These are phyloP conservation scores for Bipolaris sorokiniana DNA, from an alignment of 2,329 filamentous ascomycete genomes.

Conservation along the genomic window DNA sequence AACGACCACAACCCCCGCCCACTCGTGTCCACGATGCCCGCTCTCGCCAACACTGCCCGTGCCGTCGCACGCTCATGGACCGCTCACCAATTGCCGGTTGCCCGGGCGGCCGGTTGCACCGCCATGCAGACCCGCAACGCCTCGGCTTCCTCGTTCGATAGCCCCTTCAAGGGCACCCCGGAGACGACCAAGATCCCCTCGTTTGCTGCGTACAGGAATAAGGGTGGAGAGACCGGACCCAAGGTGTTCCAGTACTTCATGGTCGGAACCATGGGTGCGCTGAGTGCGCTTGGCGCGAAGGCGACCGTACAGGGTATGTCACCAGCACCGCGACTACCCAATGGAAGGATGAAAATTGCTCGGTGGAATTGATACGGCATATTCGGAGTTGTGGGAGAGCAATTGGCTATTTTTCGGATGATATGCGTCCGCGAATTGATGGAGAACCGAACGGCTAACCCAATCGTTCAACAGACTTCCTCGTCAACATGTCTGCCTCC, in stretches of 20 bases:
- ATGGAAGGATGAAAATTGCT: constrained; percentile 13
- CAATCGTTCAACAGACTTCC: constrained; percentile 74
- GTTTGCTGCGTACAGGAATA: constrained; percentile 86
- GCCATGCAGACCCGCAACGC: constrained; percentile 53
- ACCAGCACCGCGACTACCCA: constrained; percentile 10
- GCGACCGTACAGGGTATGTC: constrained; percentile 92
- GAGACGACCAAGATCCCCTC: constrained; percentile 75
- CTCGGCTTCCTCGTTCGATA: constrained; percentile 56
- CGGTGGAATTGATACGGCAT: constrained; percentile 2
- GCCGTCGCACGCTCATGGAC: constrained; percentile 56
- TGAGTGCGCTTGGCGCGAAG: constrained; percentile 94
- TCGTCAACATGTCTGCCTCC: constrained; percentile 99
- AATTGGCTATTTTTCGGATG: constrained; percentile 45
- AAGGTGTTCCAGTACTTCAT: constrained; percentile 97
- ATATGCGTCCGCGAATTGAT: constrained; percentile 31
- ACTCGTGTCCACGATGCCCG: constrained; percentile 54
- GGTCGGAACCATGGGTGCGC: constrained; percentile 92
- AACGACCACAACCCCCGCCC: constrained; percentile 32
- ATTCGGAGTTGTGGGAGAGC: constrained; percentile 18
- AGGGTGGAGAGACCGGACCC: constrained; percentile 71
- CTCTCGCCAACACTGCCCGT: constrained; percentile 55
- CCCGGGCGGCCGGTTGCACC: constrained; percentile 54
- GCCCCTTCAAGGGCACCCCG: constrained; percentile 62
- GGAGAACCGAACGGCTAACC: constrained; percentile 38
- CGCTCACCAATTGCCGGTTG: constrained; percentile 54